A percentile compares a stretch with the other conserved stretches of the same genome.
phyloP scores from a whole-genome alignment of 352 stramenopile species.

The Globisporangium acanthophoron region DNA sequence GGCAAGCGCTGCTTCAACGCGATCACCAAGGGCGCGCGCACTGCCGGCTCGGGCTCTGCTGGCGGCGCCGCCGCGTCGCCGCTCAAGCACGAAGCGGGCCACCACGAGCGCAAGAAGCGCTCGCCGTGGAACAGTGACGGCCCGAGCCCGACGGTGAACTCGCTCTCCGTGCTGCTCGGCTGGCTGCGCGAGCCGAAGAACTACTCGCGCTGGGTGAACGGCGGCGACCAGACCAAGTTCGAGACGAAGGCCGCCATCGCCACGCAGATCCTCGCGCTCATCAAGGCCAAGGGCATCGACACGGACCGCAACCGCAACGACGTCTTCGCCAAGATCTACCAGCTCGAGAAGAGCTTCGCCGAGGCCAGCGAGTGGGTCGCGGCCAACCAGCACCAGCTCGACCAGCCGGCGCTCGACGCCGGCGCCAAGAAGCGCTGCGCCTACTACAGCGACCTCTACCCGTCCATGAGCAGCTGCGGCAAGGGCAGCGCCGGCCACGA shows the following conservation, averaged over 20 bases:
- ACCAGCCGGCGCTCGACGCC: background rate
- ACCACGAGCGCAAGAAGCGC: slow-evolving; percentile 14
- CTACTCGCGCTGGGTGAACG: slow-evolving; percentile 14
- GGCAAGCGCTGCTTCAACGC: slow-evolving; percentile 18
- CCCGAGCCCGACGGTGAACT: slow-evolving; percentile 9
- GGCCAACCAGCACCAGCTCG: slow-evolving; percentile 3
- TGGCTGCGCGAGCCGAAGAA: slow-evolving; percentile 15
- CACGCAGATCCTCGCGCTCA: slow-evolving; percentile 11
- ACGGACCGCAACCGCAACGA: slow-evolving; percentile 17
- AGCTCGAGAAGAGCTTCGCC: slow-evolving; percentile 16
- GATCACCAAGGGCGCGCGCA: slow-evolving; percentile 5
- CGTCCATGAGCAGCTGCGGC: slow-evolving; percentile 8
- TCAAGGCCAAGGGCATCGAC: slow-evolving; percentile 10
- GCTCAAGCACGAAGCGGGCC: slow-evolving; percentile 1
- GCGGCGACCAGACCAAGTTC: slow-evolving; percentile 11
- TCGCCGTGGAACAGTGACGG: slow-evolving; percentile 15
- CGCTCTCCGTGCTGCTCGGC: slow-evolving; percentile 10
- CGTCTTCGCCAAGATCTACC: slow-evolving; percentile 19
- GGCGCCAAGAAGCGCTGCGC: slow-evolving; percentile 10
- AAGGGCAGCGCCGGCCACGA: background rate
- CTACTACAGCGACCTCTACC: slow-evolving; percentile 13
- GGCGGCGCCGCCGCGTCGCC: background rate
- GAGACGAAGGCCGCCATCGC: slow-evolving; percentile 13
- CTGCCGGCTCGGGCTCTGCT: background rate
- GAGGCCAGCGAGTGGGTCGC: slow-evolving; percentile 10